phyloP scores from a whole-genome alignment of 2,329 filamentous ascomycete species.

The Chaetothyriales sp. region DNA sequence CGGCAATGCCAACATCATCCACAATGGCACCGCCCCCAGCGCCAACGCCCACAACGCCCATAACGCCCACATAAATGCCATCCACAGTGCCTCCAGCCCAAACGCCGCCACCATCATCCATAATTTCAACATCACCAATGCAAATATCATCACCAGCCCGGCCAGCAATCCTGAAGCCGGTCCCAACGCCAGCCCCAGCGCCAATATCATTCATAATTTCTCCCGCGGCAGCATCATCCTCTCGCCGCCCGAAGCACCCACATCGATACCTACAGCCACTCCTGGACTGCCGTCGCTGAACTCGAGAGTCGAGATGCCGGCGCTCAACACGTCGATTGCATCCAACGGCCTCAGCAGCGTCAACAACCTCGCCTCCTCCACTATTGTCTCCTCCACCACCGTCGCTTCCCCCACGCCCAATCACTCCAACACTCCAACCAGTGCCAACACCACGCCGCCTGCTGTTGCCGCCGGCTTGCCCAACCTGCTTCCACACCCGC shows the following conservation, averaged over 20 bases:
- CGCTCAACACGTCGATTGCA: background rate
- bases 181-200: background rate
- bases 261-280: background rate
- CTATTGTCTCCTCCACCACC: too few species aligned
- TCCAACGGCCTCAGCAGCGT: background rate
- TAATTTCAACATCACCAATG: too few species aligned
- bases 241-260: background rate
- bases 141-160: background rate
- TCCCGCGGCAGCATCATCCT: background rate
- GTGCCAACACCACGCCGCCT: background rate
- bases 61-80: background rate
- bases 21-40: too few species aligned
- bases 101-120: too few species aligned
- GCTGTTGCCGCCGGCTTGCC: conserved; percentile 2
- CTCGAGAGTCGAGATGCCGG: background rate
- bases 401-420: background rate
- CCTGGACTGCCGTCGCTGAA: too few species aligned
- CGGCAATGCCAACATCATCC: conserved; percentile 4
- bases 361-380: too few species aligned
- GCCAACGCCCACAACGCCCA: conserved; percentile 3
- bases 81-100: too few species aligned
- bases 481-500: conserved; percentile 1
- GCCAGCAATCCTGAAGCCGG: background rate
- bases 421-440: background rate
- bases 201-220: background rate